Conservation (phyloP, 1,284 basidiomycete genomes). For the Leccinum subrobustum region DNA sequence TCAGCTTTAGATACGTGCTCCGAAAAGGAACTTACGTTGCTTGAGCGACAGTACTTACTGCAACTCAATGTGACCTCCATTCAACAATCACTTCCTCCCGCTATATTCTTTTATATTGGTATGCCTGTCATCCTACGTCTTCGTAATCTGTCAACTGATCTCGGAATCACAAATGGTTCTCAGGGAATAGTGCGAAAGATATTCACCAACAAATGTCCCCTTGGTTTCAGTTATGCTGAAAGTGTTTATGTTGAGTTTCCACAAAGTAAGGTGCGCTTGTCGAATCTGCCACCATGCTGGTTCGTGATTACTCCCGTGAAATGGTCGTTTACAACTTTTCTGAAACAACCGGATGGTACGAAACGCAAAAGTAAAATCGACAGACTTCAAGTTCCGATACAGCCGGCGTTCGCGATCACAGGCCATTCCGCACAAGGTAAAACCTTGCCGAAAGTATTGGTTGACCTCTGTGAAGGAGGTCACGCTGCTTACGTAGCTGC, state of each 20-base stretch:
- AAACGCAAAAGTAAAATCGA: too few species aligned
- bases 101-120: slow-evolving; percentile 22
- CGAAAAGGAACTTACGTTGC: neutral
- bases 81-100: slow-evolving; percentile 9
- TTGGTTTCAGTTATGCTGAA: neutral
- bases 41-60: neutral
- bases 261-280: neutral
- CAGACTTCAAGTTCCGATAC: neutral
- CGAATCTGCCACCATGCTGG: neutral
- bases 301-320: neutral
- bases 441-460: neutral
- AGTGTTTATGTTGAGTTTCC: neutral
- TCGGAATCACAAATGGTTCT: slow-evolving; percentile 9
- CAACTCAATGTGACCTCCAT: neutral
- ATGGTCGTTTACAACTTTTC: neutral
- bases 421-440: slow-evolving; percentile 1
- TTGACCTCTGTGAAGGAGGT: neutral
- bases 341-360: neutral
- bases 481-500: neutral
- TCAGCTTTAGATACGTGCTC: neutral
- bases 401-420: neutral
- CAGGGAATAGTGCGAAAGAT: slow-evolving; percentile 22
- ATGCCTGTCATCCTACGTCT: slow-evolving; percentile 32
- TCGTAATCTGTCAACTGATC: slow-evolving; percentile 30
- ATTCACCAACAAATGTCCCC: neutral